These are phyloP conservation scores for Yarrowia bubula DNA, from an alignment of 805 yeast genomes.

Conservation along the genomic window DNA sequence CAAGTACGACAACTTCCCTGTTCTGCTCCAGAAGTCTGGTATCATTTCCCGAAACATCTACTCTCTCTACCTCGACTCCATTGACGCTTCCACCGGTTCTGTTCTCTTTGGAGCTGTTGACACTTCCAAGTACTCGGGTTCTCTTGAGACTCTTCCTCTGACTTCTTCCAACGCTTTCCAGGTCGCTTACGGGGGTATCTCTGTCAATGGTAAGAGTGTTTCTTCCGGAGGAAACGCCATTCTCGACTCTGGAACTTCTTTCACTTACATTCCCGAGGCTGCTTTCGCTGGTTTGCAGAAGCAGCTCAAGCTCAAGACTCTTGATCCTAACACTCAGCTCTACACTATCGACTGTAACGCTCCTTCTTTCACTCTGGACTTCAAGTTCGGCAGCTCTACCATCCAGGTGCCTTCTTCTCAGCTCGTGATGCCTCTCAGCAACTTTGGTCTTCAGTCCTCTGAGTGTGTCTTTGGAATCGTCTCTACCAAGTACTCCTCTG, in stretches of 20 bases:
- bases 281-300: not conserved
- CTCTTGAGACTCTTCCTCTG: constrained; percentile 36
- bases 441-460: constrained; percentile 28
- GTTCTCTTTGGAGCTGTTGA: constrained; percentile 47
- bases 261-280: constrained; percentile 47
- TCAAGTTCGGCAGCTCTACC: constrained; percentile 38
- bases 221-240: constrained; percentile 39
- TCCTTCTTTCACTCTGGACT: not conserved
- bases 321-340: constrained; percentile 16
- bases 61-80: constrained; percentile 44
- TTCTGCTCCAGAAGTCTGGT: constrained; percentile 40
- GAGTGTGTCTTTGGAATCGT: constrained; percentile 35
- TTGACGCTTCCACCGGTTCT: constrained; percentile 38
- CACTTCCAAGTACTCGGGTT: constrained; percentile 43
- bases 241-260: constrained; percentile 59
- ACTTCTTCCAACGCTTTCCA: constrained; percentile 8
- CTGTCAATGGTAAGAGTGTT: constrained; percentile 28
- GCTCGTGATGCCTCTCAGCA: constrained; percentile 33
- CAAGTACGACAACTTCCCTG: constrained; percentile 34
- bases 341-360: not conserved
- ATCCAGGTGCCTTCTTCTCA: constrained; percentile 86
- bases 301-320: not conserved
- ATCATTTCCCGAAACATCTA: constrained; percentile 42
- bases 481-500: constrained; percentile 37
- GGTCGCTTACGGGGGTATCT: not conserved